Base-by-base conservation (phyloP, 495 filamentous ascomycete species). In the Penicillium malachiteum region DNA sequence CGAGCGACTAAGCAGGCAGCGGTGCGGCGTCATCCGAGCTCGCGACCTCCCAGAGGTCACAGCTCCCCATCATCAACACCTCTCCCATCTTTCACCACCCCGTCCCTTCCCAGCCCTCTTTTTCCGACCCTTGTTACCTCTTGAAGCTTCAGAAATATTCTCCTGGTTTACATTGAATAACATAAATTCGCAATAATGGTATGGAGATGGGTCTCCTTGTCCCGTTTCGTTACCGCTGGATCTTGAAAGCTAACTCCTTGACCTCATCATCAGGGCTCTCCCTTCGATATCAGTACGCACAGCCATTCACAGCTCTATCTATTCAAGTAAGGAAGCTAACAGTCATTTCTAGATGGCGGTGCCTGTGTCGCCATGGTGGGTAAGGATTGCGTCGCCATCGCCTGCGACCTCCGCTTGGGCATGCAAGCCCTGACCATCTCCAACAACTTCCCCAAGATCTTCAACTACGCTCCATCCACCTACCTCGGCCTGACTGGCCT, bases 381-480 rank as follows among this genome's bases (percentile, higher is more conserved):
- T 80, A 97, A 97, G 75, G 90, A 96, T 86, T 98, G 94, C 74
- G 94, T 98, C 40, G 94, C 94, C 75, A 97, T 98, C 66, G 94
- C 94, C 68, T 98, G 94, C 80, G 94, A 98, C 76, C 92, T 98
- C 58, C 92, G 94, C 52, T 90, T 98, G 53, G 94, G 94, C 58
- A 87, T 97, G 72, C 95, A 98, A 81, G 81, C 95, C 65, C 83
- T 98, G 69, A 98, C 94, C 38, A 87, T 98, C 52, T 96, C 91
- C 69, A 97, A 97, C 85, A 96, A 97, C 86, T 97, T 96, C 84
- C 94, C 94, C 77, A 98, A 98, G 79, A 91, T 98, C 83, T 97
- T 97, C 86, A 84, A 88, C 72, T 97, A 96, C 81, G 92, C 90
- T 68, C 71, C 78, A 14, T 88, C 92, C 70, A 91, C 92, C 60